Evolutionary conservation across 2,329 filamentous ascomycete genomes (phyloP).

Genomic region (Aspergillus ustus): DNA sequence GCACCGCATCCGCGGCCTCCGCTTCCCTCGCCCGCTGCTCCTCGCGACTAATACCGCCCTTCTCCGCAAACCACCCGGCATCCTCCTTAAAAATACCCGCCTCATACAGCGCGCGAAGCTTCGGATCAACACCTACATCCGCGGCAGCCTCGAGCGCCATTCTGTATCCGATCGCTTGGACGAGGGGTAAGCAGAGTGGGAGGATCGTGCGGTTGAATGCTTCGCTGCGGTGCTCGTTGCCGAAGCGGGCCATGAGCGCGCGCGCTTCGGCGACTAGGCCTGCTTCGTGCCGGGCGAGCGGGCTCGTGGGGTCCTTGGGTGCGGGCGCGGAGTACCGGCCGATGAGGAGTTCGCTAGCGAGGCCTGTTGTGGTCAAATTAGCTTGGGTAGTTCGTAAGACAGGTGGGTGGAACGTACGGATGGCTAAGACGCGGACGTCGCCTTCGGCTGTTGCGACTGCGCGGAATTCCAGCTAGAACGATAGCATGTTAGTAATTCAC

Average conservation of each 20-base stretch:
- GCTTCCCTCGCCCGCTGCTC: not conserved
- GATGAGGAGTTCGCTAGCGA: not conserved
- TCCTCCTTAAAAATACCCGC: not conserved
- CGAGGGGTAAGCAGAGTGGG: not conserved
- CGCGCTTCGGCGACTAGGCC: not conserved
- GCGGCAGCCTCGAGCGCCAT: not conserved
- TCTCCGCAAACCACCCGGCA: not conserved
- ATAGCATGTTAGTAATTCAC: not conserved
- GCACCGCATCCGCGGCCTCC: not conserved
- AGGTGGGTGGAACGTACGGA: constrained; percentile 21
- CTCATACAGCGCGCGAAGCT: not conserved
- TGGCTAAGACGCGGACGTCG: constrained; percentile 23
- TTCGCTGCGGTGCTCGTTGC: not conserved
- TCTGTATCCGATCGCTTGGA: not conserved
- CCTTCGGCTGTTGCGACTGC: constrained; percentile 25
- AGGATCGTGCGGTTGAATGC: not conserved
- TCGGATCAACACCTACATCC: not conserved
- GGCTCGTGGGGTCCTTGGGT: not conserved
- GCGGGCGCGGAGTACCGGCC: not conserved
- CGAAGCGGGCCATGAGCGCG: not conserved
- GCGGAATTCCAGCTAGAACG: constrained; percentile 3
- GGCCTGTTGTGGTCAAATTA: not conserved
- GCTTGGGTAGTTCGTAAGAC: too few species aligned
- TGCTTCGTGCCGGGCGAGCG: not conserved
- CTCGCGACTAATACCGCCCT: not conserved